phyloP scores from a whole-genome alignment of 2,329 filamentous ascomycete genomes.

The Fusarium keratoplasticum region DNA sequence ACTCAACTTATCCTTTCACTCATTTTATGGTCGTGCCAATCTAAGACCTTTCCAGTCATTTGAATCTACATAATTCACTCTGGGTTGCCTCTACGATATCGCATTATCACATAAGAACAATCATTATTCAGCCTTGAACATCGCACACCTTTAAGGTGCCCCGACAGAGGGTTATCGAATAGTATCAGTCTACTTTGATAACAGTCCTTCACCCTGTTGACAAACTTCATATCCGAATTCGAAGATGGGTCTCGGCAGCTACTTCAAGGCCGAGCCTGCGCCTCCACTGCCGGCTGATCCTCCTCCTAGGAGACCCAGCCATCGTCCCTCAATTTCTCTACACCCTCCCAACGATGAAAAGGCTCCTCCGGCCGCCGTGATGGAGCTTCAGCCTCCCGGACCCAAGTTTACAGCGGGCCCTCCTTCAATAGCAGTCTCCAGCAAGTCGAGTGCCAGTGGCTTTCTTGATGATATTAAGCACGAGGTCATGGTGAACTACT shows the following conservation, averaged over 20 bases:
- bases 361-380: slow-evolving; percentile 50
- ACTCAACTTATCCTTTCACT: slow-evolving; percentile 14
- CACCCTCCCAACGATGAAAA: slow-evolving; percentile 52
- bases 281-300: slow-evolving; percentile 28
- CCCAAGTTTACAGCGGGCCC: slow-evolving; percentile 63
- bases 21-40: slow-evolving; percentile 5
- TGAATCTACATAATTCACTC: neutral
- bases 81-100: neutral
- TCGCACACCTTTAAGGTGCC: neutral
- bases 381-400: slow-evolving; percentile 61
- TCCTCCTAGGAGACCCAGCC: slow-evolving; percentile 28
- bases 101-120: neutral
- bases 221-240: neutral
- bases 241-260: slow-evolving; percentile 70
- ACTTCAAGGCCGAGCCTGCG: slow-evolving; percentile 65
- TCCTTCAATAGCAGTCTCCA: slow-evolving; percentile 64
- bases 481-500: slow-evolving; percentile 85
- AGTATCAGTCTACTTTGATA: neutral
- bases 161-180: neutral
- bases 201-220: neutral
- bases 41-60: slow-evolving; percentile 27
- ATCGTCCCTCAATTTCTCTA: slow-evolving; percentile 38
- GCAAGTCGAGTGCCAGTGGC: slow-evolving; percentile 57
- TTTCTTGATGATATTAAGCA: slow-evolving; percentile 80
- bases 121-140: neutral